These are phyloP conservation scores for Peronospora farinosa DNA, from an alignment of 352 stramenopile genomes.

Conservation along the genomic window DNA sequence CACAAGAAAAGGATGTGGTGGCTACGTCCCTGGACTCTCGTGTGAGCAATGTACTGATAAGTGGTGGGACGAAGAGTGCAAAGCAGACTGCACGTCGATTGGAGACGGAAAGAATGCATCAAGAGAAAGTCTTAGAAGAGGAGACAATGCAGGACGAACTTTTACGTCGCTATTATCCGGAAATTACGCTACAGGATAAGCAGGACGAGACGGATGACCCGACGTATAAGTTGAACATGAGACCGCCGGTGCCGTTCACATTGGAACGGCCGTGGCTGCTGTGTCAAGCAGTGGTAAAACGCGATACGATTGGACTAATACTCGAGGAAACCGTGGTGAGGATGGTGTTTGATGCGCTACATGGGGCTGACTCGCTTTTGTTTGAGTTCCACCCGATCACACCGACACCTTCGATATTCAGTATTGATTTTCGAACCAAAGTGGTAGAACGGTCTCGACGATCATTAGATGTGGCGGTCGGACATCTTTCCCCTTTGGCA, in stretches of 20 bases:
- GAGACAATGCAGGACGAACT: slow-evolving; percentile 25
- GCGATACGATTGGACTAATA: slow-evolving; percentile 22
- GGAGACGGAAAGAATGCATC: slow-evolving; percentile 2
- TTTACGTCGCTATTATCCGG: slow-evolving; percentile 40
- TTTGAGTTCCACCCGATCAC: slow-evolving; percentile 33
- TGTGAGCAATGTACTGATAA: slow-evolving; percentile 4
- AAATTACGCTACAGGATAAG: slow-evolving; percentile 6
- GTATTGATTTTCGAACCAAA: slow-evolving; percentile 28
- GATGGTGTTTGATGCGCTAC: slow-evolving; percentile 52
- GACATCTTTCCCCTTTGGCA: slow-evolving; percentile 45
- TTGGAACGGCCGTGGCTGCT: slow-evolving; percentile 35
- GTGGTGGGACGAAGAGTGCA: not conserved
- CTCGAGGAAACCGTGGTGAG: slow-evolving; percentile 45
- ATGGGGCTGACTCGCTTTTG: slow-evolving; percentile 42
- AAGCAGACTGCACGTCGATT: slow-evolving; percentile 2
- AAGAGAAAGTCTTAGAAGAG: slow-evolving; percentile 12
- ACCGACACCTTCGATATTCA: slow-evolving; percentile 25
- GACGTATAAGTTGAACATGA: slow-evolving; percentile 14
- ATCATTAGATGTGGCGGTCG: slow-evolving; percentile 26
- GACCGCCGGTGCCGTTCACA: slow-evolving; percentile 18
- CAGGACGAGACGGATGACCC: slow-evolving; percentile 12
- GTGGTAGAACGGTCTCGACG: slow-evolving; percentile 22
- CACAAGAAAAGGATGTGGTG: not conserved
- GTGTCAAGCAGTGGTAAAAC: slow-evolving; percentile 24
- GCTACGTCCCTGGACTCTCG: slow-evolving; percentile 8